These are phyloP conservation scores for Aegilops speltoides DNA, from an alignment of 176 grass and related monocot species.

Conservation along the genomic window DNA sequence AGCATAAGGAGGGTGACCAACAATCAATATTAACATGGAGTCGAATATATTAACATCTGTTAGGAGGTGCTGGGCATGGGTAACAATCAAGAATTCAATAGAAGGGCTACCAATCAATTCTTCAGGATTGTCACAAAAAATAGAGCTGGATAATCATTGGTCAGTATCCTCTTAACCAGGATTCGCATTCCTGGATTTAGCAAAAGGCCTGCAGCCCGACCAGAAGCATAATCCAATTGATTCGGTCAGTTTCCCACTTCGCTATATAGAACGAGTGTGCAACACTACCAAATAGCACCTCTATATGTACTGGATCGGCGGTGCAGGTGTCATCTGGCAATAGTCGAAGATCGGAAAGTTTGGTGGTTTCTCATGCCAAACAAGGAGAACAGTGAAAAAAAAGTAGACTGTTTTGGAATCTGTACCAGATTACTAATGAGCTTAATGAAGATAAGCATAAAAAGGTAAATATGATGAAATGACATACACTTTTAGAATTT, in stretches of 20 bases:
- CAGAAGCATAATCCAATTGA: neutral
- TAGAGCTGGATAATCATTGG: neutral
- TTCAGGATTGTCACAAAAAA: neutral
- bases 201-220: neutral
- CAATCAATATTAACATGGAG: neutral
- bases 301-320: constrained; percentile 4
- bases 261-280: constrained; percentile 8
- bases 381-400: constrained; percentile 16
- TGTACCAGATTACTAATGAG: neutral
- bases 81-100: constrained; percentile 8
- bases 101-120: neutral
- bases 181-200: neutral
- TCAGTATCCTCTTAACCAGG: constrained; percentile 10
- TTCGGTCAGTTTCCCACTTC: neutral
- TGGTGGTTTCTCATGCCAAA: constrained; percentile 10
- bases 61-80: neutral
- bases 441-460: constrained; percentile 14
- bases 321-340: neutral
- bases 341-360: constrained; percentile 19
- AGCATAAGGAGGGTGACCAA: constrained; percentile 4
- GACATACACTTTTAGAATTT: constrained; percentile 64
- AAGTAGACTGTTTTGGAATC: constrained; percentile 15
- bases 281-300: constrained; percentile 19
- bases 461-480: neutral
- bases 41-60: neutral